Conservation (phyloP, 1,139 yeast genomes). For the Kodamaea derodonti region DNA sequence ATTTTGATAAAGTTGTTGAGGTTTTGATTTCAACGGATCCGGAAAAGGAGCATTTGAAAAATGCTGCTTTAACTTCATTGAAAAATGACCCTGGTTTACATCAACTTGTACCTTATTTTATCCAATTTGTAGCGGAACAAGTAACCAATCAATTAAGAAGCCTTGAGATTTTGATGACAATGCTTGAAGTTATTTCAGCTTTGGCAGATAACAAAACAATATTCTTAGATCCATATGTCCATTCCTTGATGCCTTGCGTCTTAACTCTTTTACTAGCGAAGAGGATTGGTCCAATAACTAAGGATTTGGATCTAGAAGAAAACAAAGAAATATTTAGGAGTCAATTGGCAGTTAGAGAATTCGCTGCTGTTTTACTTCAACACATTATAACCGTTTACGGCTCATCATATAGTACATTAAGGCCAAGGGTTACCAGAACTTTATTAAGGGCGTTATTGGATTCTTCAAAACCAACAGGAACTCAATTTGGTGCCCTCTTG, state of each 20-base stretch:
- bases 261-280: slow-evolving; percentile 86
- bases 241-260: slow-evolving; percentile 93
- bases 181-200: slow-evolving; percentile 87
- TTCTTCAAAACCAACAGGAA: slow-evolving; percentile 70
- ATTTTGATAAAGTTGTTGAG: slow-evolving; percentile 85
- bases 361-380: slow-evolving; percentile 79
- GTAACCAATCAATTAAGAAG: slow-evolving; percentile 83
- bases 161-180: slow-evolving; percentile 70
- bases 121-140: slow-evolving; percentile 94
- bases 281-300: slow-evolving; percentile 64
- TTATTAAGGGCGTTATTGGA: slow-evolving; percentile 87
- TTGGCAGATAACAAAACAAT: slow-evolving; percentile 80
- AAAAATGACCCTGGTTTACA: slow-evolving; percentile 94
- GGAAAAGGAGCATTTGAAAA: slow-evolving; percentile 56
- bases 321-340: slow-evolving; percentile 33
- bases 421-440: slow-evolving; percentile 93
- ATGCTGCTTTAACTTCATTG: slow-evolving; percentile 80
- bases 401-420: slow-evolving; percentile 80
- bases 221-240: slow-evolving; percentile 93
- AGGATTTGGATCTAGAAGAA: slow-evolving; percentile 24
- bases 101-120: slow-evolving; percentile 93
- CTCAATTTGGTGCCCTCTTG: slow-evolving; percentile 86
- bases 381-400: slow-evolving; percentile 78
- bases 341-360: slow-evolving; percentile 70
- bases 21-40: slow-evolving; percentile 64